A percentile compares a stretch with the other conserved stretches of the same genome.
phyloP scores from a whole-genome alignment of 768 basidiomycete genomes.

The Rhodotorula graminis region DNA sequence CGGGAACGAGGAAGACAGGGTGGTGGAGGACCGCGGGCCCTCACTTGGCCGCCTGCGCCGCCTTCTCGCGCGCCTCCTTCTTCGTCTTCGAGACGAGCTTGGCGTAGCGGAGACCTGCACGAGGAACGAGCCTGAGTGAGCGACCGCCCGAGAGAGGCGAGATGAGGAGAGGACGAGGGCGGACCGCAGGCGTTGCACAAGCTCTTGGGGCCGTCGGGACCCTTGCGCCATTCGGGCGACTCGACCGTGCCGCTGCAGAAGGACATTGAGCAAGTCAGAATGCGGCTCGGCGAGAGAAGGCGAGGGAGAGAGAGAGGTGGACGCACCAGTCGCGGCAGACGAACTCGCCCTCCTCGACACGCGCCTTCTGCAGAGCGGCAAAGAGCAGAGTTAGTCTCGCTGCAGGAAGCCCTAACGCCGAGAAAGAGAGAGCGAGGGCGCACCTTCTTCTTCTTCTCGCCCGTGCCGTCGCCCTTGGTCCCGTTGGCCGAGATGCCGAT shows the following conservation, averaged over 20 bases:
- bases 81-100: constrained; percentile 37
- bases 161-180: background rate
- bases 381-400: background rate
- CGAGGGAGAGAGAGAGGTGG: background rate
- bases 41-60: background rate
- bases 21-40: no score
- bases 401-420: rapidly evolving
- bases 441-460: constrained; percentile 41
- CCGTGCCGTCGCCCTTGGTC: constrained; percentile 26
- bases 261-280: background rate
- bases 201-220: constrained; percentile 90
- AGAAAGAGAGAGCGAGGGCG: background rate
- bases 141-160: no score
- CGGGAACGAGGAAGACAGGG: no score
- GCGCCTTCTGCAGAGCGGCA: constrained; percentile 15
- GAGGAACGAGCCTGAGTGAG: background rate
- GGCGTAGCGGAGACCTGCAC: constrained; percentile 36
- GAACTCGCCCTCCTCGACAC: constrained; percentile 41
- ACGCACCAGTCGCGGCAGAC: constrained; percentile 52
- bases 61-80: constrained; percentile 24
- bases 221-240: constrained; percentile 97
- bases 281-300: no score
- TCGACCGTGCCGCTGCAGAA: constrained; percentile 69
- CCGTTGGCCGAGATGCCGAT: constrained; percentile 38
- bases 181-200: constrained; percentile 90